Evolutionary conservation across 257 asterid genomes (phyloP).

Genomic region (Paulownia fortunei): DNA sequence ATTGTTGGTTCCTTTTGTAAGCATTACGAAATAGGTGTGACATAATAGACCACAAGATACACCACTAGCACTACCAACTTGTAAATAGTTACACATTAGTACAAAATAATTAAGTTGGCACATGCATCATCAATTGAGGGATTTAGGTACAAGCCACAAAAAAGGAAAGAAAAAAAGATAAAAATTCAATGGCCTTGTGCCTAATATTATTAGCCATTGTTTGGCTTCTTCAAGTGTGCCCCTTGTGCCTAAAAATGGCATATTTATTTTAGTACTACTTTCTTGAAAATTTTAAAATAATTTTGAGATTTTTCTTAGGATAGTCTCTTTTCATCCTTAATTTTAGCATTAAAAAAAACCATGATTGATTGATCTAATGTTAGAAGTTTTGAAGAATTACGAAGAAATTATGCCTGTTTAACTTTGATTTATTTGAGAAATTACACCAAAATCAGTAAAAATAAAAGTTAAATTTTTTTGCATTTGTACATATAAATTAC

Average conservation of each 20-base stretch:
- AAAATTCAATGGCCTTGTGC: neutral
- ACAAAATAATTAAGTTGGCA: conserved; percentile 11
- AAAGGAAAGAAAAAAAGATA: neutral
- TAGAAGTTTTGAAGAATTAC: too few relatives aligned
- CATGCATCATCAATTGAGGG: conserved; percentile 14
- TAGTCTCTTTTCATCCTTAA: neutral
- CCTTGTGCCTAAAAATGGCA: neutral
- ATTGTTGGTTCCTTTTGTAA: neutral
- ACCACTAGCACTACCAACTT: conserved; percentile 1
- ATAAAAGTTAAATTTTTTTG: too few relatives aligned
- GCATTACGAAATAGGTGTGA: neutral
- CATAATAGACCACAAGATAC: neutral
- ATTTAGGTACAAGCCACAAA: conserved; percentile 18
- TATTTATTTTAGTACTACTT: neutral
- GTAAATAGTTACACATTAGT: neutral
- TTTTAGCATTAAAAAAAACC: neutral
- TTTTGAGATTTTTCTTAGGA: too few relatives aligned
- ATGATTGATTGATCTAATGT: too few relatives aligned
- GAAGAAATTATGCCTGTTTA: neutral
- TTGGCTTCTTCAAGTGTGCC: conserved; percentile 11
- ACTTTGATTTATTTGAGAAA: neutral
- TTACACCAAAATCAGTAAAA: too few relatives aligned
- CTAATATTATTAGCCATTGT: conserved; percentile 12
- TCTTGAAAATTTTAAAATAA: too few relatives aligned
- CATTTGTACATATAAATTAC: too few relatives aligned